Base-by-base conservation (phyloP, 257 asterid species). In the Cinchona pubescens region DNA sequence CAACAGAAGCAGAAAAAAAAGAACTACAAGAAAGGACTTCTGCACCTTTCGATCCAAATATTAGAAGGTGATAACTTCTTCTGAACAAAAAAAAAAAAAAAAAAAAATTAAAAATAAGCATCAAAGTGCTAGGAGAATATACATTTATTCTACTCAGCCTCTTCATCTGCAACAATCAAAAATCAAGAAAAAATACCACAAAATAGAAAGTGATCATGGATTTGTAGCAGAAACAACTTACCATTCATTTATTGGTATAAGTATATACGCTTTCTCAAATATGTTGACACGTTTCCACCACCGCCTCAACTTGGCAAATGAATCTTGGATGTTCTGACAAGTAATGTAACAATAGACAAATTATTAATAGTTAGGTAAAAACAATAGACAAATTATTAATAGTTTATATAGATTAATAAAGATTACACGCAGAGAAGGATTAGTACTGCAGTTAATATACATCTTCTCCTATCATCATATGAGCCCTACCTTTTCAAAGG, bases 281-380 rank as follows among this genome's bases (percentile, higher is more conserved):
- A 95, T 71, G 79, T 88, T 89, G 76, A 95, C 92, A 37, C 94
- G 96, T 85, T 90, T 95, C 99, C 99, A 95, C 99, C 99, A 95
- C 83, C 99, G 86, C 80, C 99, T 87, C 75, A 95, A 85, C 91
- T 92, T 95, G 79, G 51, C 79, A 89, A 87, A 92, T 75, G 90
- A 85, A 69, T 79, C 75, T 83, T 86, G 90, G 73, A 85, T 91
- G 76, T 48, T 81, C 97, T 90, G 90, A 85, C 53, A 78, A 35
- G 64, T n/a, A 62, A 64, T 42, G 46, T 30, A 32, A 12, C 37
- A 35, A 23, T 9, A 32, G 37, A 60, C 46, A n/a, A n/a, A n/a
- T n/a, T n/a, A n/a, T n/a, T n/a, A n/a, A n/a, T n/a, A n/a, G n/a
- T n/a, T n/a, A n/a, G n/a, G n/a, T n/a, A n/a, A n/a, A n/a, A n/a